Percentiles rank a stretch among this genome's conserved stretches.
These are phyloP conservation scores for Metarhizium humberi DNA, from an alignment of 2,329 filamentous ascomycete species.

Conservation along the genomic window DNA sequence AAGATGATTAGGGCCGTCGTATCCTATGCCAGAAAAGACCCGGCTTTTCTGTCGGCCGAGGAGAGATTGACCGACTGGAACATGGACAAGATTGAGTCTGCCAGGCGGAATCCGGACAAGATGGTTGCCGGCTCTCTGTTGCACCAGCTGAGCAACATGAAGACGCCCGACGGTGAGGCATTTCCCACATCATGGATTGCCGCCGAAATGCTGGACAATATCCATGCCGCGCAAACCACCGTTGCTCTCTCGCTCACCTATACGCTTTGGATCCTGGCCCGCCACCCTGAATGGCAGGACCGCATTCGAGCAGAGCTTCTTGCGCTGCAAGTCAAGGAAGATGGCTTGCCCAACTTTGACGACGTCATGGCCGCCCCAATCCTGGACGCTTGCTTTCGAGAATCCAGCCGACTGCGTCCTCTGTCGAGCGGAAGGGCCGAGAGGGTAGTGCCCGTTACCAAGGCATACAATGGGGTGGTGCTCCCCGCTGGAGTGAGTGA, in stretches of 20 bases:
- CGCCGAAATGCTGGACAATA: slow-evolving; percentile 5
- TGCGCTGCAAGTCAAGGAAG: not conserved
- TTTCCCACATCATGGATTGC: slow-evolving; percentile 1
- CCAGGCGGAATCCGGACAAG: not conserved
- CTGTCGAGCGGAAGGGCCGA: slow-evolving; percentile 5
- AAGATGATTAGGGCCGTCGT: not conserved
- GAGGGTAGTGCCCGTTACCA: slow-evolving; percentile 1
- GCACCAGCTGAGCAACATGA: slow-evolving; percentile 1
- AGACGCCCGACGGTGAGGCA: not conserved
- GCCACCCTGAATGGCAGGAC: slow-evolving; percentile 1
- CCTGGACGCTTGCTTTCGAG: slow-evolving; percentile 3
- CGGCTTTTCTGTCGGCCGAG: slow-evolving; percentile 3
- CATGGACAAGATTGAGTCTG: not conserved
- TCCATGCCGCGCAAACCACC: slow-evolving; percentile 5
- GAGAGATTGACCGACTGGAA: slow-evolving; percentile 5
- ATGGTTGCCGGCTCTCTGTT: slow-evolving; percentile 2
- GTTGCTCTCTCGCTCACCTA: slow-evolving; percentile 4
- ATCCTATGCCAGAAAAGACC: not conserved
- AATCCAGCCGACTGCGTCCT: slow-evolving; percentile 1
- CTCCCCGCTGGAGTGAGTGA: slow-evolving; percentile 3
- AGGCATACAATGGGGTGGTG: not conserved
- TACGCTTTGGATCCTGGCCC: slow-evolving; percentile 3
- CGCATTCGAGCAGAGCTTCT: not conserved
- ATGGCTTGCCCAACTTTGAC: slow-evolving; percentile 1
- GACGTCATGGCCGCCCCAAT: slow-evolving; percentile 2